Evolutionary conservation across 2,329 filamentous ascomycete species (phyloP), one percentile per base, ranked within the genome.

Genomic region (Xylaria multiplex): DNA sequence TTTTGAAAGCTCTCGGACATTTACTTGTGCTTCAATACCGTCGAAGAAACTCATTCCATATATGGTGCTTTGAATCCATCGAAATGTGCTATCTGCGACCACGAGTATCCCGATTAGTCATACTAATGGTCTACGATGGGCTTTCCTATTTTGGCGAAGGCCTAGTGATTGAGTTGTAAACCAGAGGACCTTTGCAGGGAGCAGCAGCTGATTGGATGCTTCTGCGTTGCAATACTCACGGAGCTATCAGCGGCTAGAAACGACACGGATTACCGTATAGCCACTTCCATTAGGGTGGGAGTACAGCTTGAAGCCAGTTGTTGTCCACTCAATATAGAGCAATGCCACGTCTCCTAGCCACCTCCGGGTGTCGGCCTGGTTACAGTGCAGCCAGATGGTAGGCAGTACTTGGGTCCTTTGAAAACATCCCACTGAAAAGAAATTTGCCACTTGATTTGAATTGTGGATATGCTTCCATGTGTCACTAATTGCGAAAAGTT

Each of bases 51-150:
- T 8, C 54, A 37, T 49, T 52, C 46, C n/a, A 45, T 58, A 48
- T 48, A 52, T 53, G 35, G 22, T 60, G 45, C 22, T 49, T 59
- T 49, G 22, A 57, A 45, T 24, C 37, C 30, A 49, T 49, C n/a
- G 7, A 46, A 45, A 60, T 49, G 42, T 62, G 52, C 30, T 37
- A 19, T 57, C 46, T 48, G 30, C 16, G 30, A 35, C 46, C 43
- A 19, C 19, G 43, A 48, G 16, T 48, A 45, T 19, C 8, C 42
- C 30, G 50, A 46, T 49, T 24, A 13, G 19, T 52, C 50, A 30
- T 32, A 53, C 43, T 6, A 22, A 45, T 37, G 22, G 43, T 49
- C 32, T 16, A 13, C 59, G 30, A 43, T 56, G 32, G 32, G 43
- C 22, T 56, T 50, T 30, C n/a, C 37, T 58, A 7, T 40, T 30